phyloP scores from a whole-genome alignment of 2,329 filamentous ascomycete genomes.

The Colletotrichum siamense region DNA sequence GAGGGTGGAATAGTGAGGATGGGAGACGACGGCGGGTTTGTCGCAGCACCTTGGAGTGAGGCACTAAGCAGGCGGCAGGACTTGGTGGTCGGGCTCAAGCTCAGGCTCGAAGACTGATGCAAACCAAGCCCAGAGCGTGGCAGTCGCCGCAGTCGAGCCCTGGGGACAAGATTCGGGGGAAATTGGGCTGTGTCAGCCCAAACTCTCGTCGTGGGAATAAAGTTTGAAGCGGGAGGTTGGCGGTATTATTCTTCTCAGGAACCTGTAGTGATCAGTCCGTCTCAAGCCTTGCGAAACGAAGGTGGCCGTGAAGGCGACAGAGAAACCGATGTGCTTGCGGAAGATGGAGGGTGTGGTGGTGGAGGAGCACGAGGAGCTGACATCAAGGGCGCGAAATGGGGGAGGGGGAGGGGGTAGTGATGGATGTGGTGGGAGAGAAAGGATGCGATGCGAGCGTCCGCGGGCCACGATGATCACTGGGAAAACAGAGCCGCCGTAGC shows the following conservation, averaged over 20 bases:
- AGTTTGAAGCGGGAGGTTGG: background rate
- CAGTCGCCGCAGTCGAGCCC: background rate
- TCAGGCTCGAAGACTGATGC: background rate
- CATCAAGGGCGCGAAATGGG: background rate
- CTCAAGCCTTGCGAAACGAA: background rate
- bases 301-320: background rate
- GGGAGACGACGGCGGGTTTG: background rate
- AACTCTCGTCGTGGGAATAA: slow-evolving; percentile 17
- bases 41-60: background rate
- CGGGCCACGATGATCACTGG: background rate
- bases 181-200: slow-evolving; percentile 23
- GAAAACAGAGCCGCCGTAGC: background rate
- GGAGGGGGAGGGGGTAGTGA: background rate
- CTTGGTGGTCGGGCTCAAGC: background rate
- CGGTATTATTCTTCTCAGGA: background rate
- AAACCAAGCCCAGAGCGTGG: background rate
- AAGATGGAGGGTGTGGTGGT: background rate
- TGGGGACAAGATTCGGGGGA: slow-evolving; percentile 6
- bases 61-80: background rate
- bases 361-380: background rate
- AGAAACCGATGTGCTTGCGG: background rate
- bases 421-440: background rate
- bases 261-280: background rate
- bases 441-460: slow-evolving; percentile 14
- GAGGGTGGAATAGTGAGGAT: background rate